A percentile compares a stretch with the other conserved stretches of the same genome.
phyloP scores from a whole-genome alignment of 2,329 filamentous ascomycete species.

The Coniochaeta sp. region DNA sequence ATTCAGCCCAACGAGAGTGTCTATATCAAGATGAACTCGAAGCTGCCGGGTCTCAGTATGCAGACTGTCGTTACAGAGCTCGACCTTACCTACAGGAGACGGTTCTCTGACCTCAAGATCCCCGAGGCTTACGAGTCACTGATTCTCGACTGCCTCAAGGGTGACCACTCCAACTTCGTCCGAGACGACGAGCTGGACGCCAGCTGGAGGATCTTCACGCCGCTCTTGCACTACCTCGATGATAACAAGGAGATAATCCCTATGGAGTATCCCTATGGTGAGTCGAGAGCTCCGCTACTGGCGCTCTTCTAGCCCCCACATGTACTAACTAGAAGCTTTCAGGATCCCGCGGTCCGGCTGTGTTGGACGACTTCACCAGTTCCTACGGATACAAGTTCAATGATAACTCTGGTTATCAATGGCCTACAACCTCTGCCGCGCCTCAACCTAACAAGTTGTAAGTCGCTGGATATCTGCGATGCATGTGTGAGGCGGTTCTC shows the following conservation, averaged over 20 bases:
- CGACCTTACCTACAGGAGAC: conserved; percentile 92
- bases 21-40: conserved; percentile 99
- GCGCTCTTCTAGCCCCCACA: not conserved
- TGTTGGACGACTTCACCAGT: conserved; percentile 95
- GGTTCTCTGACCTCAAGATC: conserved; percentile 99
- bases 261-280: conserved; percentile 99
- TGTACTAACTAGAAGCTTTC: conserved; percentile 11
- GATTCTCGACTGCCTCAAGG: conserved; percentile 95
- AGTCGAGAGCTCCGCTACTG: conserved; percentile 24
- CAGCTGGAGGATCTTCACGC: conserved; percentile 97
- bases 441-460: conserved; percentile 71
- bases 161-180: conserved; percentile 99
- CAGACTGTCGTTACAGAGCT: conserved; percentile 98
- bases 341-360: conserved; percentile 94
- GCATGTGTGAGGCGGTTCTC: not conserved
- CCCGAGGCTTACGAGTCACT: conserved; percentile 98
- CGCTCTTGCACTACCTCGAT: conserved; percentile 94
- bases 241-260: conserved; percentile 99
- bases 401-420: conserved; percentile 91
- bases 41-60: conserved; percentile 96
- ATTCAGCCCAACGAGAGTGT: conserved; percentile 99
- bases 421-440: conserved; percentile 70
- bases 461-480: conserved; percentile 26
- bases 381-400: conserved; percentile 99
- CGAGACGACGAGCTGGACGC: conserved; percentile 95